phyloP scores from a whole-genome alignment of 305 asterid genomes.

The Fraxinus sp. region DNA sequence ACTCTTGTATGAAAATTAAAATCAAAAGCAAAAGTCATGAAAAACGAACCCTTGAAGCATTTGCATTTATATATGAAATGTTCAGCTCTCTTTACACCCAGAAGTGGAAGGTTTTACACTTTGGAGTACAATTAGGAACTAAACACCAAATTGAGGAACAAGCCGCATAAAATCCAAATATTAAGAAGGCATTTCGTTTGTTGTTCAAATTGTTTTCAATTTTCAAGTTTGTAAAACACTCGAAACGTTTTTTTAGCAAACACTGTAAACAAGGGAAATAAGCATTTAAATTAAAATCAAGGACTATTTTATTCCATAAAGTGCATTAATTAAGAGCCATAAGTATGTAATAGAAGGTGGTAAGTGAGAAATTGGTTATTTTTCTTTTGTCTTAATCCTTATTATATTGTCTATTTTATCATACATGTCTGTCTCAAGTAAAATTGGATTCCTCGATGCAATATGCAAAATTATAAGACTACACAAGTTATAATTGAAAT shows the following conservation, averaged over 20 bases:
- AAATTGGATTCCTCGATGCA: background rate
- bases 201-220: background rate
- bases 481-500: too few relatives aligned
- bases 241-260: background rate
- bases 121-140: background rate
- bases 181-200: background rate
- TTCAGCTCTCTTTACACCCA: background rate
- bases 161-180: constrained; percentile 6
- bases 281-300: background rate
- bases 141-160: constrained; percentile 7
- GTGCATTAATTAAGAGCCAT: background rate
- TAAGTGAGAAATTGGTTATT: background rate
- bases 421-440: background rate
- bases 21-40: too few relatives aligned
- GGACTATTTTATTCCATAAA: background rate
- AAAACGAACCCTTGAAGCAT: background rate
- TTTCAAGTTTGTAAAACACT: too few relatives aligned
- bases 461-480: background rate
- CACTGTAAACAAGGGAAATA: background rate
- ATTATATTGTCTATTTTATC: background rate
- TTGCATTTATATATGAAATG: background rate
- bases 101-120: background rate
- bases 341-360: background rate
- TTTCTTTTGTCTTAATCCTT: background rate
- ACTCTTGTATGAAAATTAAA: too few relatives aligned